A percentile compares a stretch with the other conserved stretches of the same genome.
Evolutionary conservation across 2,329 filamentous ascomycete species (phyloP).

Genomic region (Fusarium denticulatum): DNA sequence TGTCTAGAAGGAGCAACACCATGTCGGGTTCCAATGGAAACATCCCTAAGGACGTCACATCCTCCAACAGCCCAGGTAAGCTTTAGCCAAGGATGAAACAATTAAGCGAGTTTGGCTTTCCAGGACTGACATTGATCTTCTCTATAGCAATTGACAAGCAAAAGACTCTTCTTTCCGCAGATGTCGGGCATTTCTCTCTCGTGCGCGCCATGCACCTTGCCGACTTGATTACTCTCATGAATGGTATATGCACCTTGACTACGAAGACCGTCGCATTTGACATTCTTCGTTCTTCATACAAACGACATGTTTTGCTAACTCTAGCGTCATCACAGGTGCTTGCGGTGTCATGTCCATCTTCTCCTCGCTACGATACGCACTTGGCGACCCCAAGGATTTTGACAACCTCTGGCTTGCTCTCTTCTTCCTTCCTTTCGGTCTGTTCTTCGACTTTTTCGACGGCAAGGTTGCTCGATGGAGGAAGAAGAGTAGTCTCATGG

Average conservation of each 20-base stretch:
- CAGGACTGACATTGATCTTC: constrained; percentile 3
- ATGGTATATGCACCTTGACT: constrained; percentile 61
- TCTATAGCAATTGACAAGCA: constrained; percentile 75
- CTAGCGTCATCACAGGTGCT: constrained; percentile 62
- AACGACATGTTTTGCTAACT: constrained; percentile 4
- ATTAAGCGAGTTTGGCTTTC: not conserved
- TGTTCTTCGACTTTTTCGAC: constrained; percentile 99
- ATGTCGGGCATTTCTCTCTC: constrained; percentile 78
- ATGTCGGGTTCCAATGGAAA: constrained; percentile 46
- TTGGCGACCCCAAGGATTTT: constrained; percentile 73
- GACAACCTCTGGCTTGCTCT: constrained; percentile 84
- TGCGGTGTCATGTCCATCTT: constrained; percentile 96
- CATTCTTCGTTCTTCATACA: not conserved
- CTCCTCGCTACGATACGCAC: constrained; percentile 91
- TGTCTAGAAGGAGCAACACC: constrained; percentile 70
- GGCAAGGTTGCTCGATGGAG: constrained; percentile 96
- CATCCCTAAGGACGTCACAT: constrained; percentile 43
- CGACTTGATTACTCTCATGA: constrained; percentile 84
- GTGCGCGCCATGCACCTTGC: constrained; percentile 79
- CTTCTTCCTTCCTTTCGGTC: constrained; percentile 86
- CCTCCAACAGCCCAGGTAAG: constrained; percentile 50
- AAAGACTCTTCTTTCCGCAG: constrained; percentile 74
- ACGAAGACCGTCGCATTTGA: not conserved
- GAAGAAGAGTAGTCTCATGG: constrained; percentile 97
- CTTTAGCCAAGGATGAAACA: not conserved